A percentile compares a stretch with the other conserved stretches of the same genome.
These are phyloP conservation scores for Trichophyton simii DNA, from an alignment of 2,329 filamentous ascomycete genomes.

Conservation along the genomic window DNA sequence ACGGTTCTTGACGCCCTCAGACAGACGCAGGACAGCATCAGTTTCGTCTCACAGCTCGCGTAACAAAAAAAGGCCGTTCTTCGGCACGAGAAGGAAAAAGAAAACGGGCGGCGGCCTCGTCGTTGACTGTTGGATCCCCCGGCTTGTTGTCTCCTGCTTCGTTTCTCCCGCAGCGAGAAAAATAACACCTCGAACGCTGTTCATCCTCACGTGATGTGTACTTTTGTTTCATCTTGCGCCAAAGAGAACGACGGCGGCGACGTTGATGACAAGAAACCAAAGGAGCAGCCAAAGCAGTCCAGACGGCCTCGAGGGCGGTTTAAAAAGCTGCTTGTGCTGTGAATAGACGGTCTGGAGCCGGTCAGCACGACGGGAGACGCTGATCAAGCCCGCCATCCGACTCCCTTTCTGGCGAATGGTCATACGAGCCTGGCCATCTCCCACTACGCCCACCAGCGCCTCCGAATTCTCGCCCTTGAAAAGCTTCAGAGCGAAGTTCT, in stretches of 20 bases:
- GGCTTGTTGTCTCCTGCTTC: background rate
- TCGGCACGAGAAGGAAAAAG: background rate
- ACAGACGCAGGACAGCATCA: background rate
- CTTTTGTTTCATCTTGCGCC: conserved; percentile 1
- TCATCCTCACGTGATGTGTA: background rate
- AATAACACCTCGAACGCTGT: background rate
- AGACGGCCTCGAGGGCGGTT: background rate
- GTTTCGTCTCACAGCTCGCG: background rate
- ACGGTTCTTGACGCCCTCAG: background rate
- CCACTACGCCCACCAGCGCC: background rate
- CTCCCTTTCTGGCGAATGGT: background rate
- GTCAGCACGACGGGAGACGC: background rate
- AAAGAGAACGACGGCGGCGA: background rate
- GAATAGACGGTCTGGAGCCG: background rate
- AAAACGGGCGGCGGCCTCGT: too few species aligned
- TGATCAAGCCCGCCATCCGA: too few species aligned
- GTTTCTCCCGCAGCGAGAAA: background rate
- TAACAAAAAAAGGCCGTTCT: background rate
- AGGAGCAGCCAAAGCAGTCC: background rate
- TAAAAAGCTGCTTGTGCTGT: background rate
- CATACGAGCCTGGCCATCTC: background rate
- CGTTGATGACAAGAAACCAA: background rate
- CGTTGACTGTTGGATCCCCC: too few species aligned
- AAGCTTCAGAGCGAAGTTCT: background rate
- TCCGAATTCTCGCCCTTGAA: background rate